These are phyloP conservation scores for Spergularia azorica DNA, from an alignment of 179 eudicot genomes.

Conservation along the genomic window DNA sequence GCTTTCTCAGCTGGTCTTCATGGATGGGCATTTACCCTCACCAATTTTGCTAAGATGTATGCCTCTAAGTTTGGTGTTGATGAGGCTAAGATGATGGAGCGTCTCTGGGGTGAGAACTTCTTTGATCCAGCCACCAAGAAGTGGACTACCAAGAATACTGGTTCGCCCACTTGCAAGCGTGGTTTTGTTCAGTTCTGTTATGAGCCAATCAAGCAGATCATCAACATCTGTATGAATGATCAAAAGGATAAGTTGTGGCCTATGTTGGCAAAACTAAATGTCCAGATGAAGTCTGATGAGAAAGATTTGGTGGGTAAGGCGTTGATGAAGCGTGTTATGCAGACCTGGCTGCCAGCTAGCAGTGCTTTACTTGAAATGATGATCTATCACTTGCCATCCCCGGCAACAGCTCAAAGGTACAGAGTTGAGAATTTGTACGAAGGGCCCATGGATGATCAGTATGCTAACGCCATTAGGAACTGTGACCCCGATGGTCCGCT, in stretches of 20 bases:
- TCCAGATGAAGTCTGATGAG: constrained; percentile 25
- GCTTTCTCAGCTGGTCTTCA: constrained; percentile 32
- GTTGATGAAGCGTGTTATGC: constrained; percentile 36
- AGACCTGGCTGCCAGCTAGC: constrained; percentile 34
- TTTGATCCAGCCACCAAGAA: constrained; percentile 31
- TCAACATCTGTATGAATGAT: constrained; percentile 29
- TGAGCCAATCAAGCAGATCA: constrained; percentile 33
- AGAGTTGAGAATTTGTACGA: constrained; percentile 33
- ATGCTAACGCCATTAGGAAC: constrained; percentile 31
- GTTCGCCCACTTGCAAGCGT: constrained; percentile 22
- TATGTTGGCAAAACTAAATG: constrained; percentile 26
- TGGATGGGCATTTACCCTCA: constrained; percentile 28
- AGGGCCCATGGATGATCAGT: constrained; percentile 31
- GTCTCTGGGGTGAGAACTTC: constrained; percentile 32
- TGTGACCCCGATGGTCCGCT: constrained; percentile 34
- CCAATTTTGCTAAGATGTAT: constrained; percentile 33
- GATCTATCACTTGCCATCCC: constrained; percentile 32
- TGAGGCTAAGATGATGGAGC: constrained; percentile 32
- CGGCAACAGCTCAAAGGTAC: constrained; percentile 30
- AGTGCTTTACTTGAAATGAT: constrained; percentile 31
- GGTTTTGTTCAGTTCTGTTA: constrained; percentile 33
- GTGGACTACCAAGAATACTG: constrained; percentile 30
- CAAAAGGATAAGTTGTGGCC: constrained; percentile 33
- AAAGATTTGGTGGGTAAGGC: constrained; percentile 30
- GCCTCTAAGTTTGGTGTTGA: constrained; percentile 28